A percentile compares a stretch with the other conserved stretches of the same genome.
phyloP scores from a whole-genome alignment of 108 stramenopile genomes.

The Nitzschia sp. region DNA sequence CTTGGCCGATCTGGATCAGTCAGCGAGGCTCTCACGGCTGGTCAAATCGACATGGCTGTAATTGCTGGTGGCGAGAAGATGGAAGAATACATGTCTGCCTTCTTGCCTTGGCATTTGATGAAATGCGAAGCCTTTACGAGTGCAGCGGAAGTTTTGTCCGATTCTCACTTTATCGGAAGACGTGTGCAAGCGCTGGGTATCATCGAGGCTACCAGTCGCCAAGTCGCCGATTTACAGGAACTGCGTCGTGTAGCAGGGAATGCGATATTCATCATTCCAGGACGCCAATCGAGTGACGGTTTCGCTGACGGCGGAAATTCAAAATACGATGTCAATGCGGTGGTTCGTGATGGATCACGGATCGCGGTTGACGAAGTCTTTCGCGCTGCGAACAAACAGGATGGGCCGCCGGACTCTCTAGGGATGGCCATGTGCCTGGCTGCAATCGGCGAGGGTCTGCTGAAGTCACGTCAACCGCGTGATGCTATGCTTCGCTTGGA shows the following conservation, averaged over 20 bases:
- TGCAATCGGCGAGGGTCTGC: slow-evolving; percentile 80
- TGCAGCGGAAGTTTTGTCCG: slow-evolving; percentile 64
- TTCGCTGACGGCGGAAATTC: background rate
- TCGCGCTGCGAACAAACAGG: slow-evolving; percentile 44
- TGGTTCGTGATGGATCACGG: slow-evolving; percentile 72
- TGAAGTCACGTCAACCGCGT: slow-evolving; percentile 71
- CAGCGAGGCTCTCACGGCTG: slow-evolving; percentile 37
- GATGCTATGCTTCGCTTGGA: slow-evolving; percentile 82
- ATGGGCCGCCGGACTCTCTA: slow-evolving; percentile 54
- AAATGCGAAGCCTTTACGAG: slow-evolving; percentile 54
- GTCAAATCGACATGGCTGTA: slow-evolving; percentile 39
- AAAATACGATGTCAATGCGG: slow-evolving; percentile 58
- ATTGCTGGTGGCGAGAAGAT: slow-evolving; percentile 65
- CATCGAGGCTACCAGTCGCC: slow-evolving; percentile 76
- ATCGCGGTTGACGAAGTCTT: slow-evolving; percentile 72
- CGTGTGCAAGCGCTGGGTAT: slow-evolving; percentile 71
- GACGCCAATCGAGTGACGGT: background rate
- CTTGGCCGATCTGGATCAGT: slow-evolving; percentile 28
- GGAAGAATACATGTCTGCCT: slow-evolving; percentile 78
- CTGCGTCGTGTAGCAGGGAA: slow-evolving; percentile 59
- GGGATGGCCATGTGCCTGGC: slow-evolving; percentile 81
- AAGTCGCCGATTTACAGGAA: slow-evolving; percentile 81
- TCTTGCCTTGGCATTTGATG: slow-evolving; percentile 77
- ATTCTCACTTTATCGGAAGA: slow-evolving; percentile 65
- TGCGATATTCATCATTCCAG: slow-evolving; percentile 14